Percentiles rank a stretch among this genome's conserved stretches.
phyloP scores from a whole-genome alignment of 331 rosid species.

The Cucumis variabilis region DNA sequence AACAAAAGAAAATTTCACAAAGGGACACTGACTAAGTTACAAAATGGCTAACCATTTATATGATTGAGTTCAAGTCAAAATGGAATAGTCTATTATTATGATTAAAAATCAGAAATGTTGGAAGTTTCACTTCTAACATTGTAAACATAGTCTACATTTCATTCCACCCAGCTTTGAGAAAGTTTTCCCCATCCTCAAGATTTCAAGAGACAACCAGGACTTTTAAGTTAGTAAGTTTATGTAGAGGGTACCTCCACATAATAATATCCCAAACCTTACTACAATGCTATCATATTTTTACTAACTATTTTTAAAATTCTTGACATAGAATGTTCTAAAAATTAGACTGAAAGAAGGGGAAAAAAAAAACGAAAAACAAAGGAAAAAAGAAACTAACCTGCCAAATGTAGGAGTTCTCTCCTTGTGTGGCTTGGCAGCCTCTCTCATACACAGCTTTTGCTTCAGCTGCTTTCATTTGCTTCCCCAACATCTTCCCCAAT shows the following conservation, averaged over 20 bases:
- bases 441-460: constrained; percentile 88
- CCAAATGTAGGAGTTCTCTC: constrained; percentile 94
- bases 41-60: too few relatives aligned
- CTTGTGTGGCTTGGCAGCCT: constrained; percentile 97
- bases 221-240: background rate
- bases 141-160: background rate
- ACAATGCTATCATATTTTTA: background rate
- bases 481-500: constrained; percentile 74
- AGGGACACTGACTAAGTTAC: background rate
- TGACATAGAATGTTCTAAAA: background rate
- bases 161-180: background rate
- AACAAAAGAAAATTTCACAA: background rate
- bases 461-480: constrained; percentile 69
- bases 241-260: background rate
- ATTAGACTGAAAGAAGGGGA: background rate
- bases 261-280: background rate
- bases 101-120: too few relatives aligned
- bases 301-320: background rate
- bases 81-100: too few relatives aligned
- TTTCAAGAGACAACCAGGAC: background rate
- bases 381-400: constrained; percentile 58
- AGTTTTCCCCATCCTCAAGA: background rate
- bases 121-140: background rate
- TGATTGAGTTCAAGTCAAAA: too few relatives aligned
- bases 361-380: background rate